Evolutionary conservation across 805 yeast genomes (phyloP).

Genomic region (Candida stauntonica): DNA sequence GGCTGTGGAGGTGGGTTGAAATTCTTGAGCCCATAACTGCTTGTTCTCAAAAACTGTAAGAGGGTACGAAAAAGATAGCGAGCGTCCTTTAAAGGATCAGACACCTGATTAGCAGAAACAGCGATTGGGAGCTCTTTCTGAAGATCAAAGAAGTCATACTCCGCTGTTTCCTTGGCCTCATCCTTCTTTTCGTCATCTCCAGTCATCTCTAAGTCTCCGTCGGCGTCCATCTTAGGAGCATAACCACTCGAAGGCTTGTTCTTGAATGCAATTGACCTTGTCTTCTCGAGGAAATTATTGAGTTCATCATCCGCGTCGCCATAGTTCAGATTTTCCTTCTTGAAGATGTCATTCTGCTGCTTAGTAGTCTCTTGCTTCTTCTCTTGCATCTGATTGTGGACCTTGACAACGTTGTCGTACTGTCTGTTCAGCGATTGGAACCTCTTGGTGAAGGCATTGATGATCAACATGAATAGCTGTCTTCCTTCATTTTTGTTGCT

Average conservation of each 20-base stretch:
- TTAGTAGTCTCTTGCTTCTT: slow-evolving; percentile 40
- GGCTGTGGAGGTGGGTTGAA: slow-evolving; percentile 78
- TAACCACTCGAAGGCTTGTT: slow-evolving; percentile 2
- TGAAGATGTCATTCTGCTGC: slow-evolving; percentile 33
- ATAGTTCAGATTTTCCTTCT: slow-evolving; percentile 28
- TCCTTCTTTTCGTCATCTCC: slow-evolving; percentile 15
- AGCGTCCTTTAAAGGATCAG: slow-evolving; percentile 81
- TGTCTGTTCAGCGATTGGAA: slow-evolving; percentile 72
- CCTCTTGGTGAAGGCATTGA: slow-evolving; percentile 83
- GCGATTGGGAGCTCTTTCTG: slow-evolving; percentile 54
- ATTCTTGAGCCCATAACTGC: slow-evolving; percentile 80
- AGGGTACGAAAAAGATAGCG: slow-evolving; percentile 82
- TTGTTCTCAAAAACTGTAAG: slow-evolving; percentile 85
- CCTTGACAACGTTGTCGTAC: slow-evolving; percentile 58
- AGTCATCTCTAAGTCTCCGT: slow-evolving; percentile 29
- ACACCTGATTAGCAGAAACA: slow-evolving; percentile 39
- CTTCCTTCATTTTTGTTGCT: slow-evolving; percentile 72
- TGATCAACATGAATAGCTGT: slow-evolving; percentile 78
- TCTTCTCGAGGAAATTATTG: slow-evolving; percentile 27
- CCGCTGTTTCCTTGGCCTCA: slow-evolving; percentile 9
- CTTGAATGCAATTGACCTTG: slow-evolving; percentile 17
- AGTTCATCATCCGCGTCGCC: slow-evolving; percentile 36
- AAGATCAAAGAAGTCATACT: slow-evolving; percentile 41
- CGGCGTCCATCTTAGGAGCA: slow-evolving; percentile 15
- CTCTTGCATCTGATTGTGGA: slow-evolving; percentile 50